Conservation (phyloP, 768 basidiomycete species). For the Boletus pseudo-olivaceus region DNA sequence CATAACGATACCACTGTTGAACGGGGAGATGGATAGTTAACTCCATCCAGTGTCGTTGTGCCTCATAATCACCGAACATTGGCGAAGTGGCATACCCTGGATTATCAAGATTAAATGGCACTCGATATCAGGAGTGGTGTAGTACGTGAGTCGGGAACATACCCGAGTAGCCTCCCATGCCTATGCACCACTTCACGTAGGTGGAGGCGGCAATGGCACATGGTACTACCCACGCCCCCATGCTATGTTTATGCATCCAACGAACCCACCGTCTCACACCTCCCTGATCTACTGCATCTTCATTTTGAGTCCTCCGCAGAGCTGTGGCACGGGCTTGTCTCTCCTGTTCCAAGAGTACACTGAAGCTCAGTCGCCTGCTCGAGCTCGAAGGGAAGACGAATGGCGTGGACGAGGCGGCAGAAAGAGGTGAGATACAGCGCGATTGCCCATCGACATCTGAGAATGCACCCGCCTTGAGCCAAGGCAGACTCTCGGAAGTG, state of each 20-base stretch:
- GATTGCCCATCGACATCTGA: constrained; percentile 40
- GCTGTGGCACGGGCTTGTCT: constrained; percentile 13
- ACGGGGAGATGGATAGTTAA: constrained; percentile 74
- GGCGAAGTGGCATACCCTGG: constrained; percentile 70
- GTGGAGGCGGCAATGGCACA: constrained; percentile 48
- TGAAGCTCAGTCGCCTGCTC: constrained; percentile 37
- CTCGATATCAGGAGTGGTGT: neutral
- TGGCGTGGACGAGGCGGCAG: constrained; percentile 28
- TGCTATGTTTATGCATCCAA: constrained; percentile 73
- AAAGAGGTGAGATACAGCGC: constrained; percentile 45
- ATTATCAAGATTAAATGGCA: neutral
- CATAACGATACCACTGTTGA: constrained; percentile 82
- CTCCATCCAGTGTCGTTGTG: constrained; percentile 96
- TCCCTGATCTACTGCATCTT: constrained; percentile 28
- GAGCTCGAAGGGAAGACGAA: constrained; percentile 24
- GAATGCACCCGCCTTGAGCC: constrained; percentile 48
- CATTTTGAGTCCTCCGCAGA: constrained; percentile 12
- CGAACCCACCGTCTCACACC: constrained; percentile 64
- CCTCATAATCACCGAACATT: constrained; percentile 91
- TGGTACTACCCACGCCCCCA: constrained; percentile 61
- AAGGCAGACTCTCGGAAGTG: constrained; percentile 53
- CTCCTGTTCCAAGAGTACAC: constrained; percentile 40
- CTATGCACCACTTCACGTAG: constrained; percentile 64
- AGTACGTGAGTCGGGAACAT: constrained; percentile 20
- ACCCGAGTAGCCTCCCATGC: constrained; percentile 84